Conservation (phyloP, 2,329 filamentous ascomycete species). For the Xylariaceae sp. region DNA sequence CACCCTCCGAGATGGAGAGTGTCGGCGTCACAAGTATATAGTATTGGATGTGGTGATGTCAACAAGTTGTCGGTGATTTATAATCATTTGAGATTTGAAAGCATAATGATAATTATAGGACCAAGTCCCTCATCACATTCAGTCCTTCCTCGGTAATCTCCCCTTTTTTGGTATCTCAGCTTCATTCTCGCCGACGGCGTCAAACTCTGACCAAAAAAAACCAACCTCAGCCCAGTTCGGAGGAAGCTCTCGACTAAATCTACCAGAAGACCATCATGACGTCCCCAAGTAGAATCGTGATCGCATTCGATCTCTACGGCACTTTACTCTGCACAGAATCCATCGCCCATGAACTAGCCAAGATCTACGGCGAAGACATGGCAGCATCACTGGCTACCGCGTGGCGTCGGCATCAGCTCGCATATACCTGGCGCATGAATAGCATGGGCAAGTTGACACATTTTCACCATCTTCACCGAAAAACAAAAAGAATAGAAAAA, state of each 20-base stretch:
- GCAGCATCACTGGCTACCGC: constrained; percentile 51
- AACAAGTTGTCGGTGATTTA: background rate
- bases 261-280: constrained; percentile 4
- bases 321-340: constrained; percentile 68
- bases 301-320: constrained; percentile 73
- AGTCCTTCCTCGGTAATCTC: background rate
- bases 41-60: background rate
- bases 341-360: constrained; percentile 54
- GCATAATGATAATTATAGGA: background rate
- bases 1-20: too few species aligned
- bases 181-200: constrained; percentile 15
- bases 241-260: background rate
- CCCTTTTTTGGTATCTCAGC: background rate
- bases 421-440: constrained; percentile 72
- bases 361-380: constrained; percentile 52
- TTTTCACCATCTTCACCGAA: background rate
- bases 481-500: background rate
- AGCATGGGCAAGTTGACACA: constrained; percentile 57
- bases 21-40: too few species aligned
- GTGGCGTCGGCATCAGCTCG: constrained; percentile 66
- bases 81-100: background rate
- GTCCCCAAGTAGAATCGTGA: constrained; percentile 34
- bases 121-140: background rate
- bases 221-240: background rate
- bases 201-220: constrained; percentile 5